Base-by-base conservation (phyloP, 2,329 filamentous ascomycete genomes). In the Trichoderma pleuroti region DNA sequence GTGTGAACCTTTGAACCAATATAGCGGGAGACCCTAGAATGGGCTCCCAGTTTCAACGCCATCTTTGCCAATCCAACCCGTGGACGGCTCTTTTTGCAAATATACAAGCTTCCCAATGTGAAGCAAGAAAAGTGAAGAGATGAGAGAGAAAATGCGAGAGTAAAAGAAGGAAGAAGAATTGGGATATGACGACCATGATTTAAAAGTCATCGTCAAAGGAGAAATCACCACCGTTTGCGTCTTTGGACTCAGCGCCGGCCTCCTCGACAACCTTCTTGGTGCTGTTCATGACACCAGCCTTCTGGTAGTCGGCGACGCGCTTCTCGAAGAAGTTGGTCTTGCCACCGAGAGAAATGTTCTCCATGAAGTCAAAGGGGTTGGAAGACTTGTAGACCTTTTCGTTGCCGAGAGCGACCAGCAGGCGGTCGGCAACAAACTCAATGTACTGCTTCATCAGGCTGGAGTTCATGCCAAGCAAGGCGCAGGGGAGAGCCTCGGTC, bases 311-410 rank as follows among this genome's bases (percentile, higher is more conserved):
- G 81, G 92, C 96, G 71, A 99, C 96, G 77, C 96, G 93, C 92
- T 99, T 99, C 92, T 99, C 96, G 82, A 99, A 99, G 90, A 99
- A 99, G 90, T 99, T 99, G 82, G 96, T 99, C 92, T 99, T 99
- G 84, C 96, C 96, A 66, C 94, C 93, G 12, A 99, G 89, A 26
- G 96, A 98, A 83, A 99, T 99, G 85, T 97, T 98, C 88, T 99
- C 96, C 96, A 99, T 99, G 84, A 99, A 99, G 87, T 99, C 96
- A 82, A 99, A 99, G 81, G 96, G 96, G 86, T 99, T 99, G 81
- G 91, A 89, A 30, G 92, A 86, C 80, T 96, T 93, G 90, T 97
- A 99, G 78, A 92, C 87, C 88, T 98, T 98, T 77, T 92, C 88
- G 83, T 98, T 98, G 78, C 96, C 96, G 60, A 99, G 92, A 36